A percentile compares a stretch with the other conserved stretches of the same genome.
Conservation (phyloP, 495 filamentous ascomycete genomes). For the Filosporella fistucella region DNA sequence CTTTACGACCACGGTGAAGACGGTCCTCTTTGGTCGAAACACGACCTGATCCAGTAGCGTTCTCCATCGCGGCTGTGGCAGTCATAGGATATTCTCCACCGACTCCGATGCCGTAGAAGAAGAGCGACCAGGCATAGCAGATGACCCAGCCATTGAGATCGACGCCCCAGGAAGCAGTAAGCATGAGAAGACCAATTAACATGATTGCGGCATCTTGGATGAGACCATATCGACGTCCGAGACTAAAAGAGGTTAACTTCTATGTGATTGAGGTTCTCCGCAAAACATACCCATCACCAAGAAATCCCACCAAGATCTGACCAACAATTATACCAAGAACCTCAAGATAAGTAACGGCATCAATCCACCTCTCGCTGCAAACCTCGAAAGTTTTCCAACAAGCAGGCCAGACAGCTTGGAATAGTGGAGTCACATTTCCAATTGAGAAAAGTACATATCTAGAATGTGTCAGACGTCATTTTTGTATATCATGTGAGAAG, state of each 20-base stretch:
- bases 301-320: constrained; percentile 68
- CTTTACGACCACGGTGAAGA: constrained; percentile 87
- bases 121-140: constrained; percentile 85
- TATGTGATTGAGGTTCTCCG: not conserved
- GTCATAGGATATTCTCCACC: constrained; percentile 96
- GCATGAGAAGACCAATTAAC: constrained; percentile 83
- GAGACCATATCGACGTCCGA: constrained; percentile 85
- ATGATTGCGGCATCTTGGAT: constrained; percentile 93
- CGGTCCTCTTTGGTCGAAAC: constrained; percentile 86
- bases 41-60: constrained; percentile 76
- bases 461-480: not conserved
- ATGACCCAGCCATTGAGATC: constrained; percentile 87
- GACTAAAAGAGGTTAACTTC: constrained; percentile 36
- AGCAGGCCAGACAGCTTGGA: constrained; percentile 57
- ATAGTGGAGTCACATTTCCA: constrained; percentile 77
- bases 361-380: constrained; percentile 71
- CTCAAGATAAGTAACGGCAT: constrained; percentile 78
- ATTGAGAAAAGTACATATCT: constrained; percentile 80
- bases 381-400: constrained; percentile 65
- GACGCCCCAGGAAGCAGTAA: constrained; percentile 80
- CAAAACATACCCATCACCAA: constrained; percentile 29
- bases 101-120: constrained; percentile 87
- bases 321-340: constrained; percentile 86
- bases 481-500: not conserved
- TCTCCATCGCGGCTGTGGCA: constrained; percentile 92